A percentile compares a stretch with the other conserved stretches of the same genome.
Conservation (phyloP, 169 alveolate genomes). For the Plasmodium billcollinsi region DNA sequence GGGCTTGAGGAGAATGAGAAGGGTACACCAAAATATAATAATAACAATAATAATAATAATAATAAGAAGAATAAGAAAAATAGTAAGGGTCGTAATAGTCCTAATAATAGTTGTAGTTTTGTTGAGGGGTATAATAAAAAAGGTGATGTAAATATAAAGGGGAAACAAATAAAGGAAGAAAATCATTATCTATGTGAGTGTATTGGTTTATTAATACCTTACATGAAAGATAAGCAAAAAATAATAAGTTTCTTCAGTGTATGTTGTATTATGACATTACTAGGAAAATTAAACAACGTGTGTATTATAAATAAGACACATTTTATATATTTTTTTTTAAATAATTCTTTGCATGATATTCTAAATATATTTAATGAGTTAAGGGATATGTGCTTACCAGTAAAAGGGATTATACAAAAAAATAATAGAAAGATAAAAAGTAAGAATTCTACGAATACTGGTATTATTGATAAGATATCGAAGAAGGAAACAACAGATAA, state of each 20-base stretch:
- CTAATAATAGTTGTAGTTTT: neutral
- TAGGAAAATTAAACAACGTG: conserved; percentile 33
- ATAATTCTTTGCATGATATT: conserved; percentile 41
- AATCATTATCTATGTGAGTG: conserved; percentile 57
- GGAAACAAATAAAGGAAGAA: conserved; percentile 3
- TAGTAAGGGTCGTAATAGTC: neutral
- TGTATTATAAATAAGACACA: conserved; percentile 24
- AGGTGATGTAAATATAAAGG: neutral
- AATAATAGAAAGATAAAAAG: neutral
- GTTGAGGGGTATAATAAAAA: neutral
- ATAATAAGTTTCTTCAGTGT: conserved; percentile 54
- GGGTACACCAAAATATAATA: no score
- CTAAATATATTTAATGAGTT: conserved; percentile 13
- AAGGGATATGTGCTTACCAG: neutral
- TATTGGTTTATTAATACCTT: conserved; percentile 66
- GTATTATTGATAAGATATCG: neutral
- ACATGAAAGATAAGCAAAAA: conserved; percentile 57
- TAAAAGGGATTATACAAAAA: conserved; percentile 1
- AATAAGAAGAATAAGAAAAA: neutral
- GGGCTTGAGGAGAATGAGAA: no score
- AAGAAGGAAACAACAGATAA: neutral
- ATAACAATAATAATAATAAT: neutral
- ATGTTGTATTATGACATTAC: conserved; percentile 42
- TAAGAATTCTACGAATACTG: neutral
- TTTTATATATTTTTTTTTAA: conserved; percentile 65